Percentiles rank a stretch among this genome's conserved stretches.
These are phyloP conservation scores for Stephanodiscus triporus DNA, from an alignment of 108 stramenopile species.

Conservation along the genomic window DNA sequence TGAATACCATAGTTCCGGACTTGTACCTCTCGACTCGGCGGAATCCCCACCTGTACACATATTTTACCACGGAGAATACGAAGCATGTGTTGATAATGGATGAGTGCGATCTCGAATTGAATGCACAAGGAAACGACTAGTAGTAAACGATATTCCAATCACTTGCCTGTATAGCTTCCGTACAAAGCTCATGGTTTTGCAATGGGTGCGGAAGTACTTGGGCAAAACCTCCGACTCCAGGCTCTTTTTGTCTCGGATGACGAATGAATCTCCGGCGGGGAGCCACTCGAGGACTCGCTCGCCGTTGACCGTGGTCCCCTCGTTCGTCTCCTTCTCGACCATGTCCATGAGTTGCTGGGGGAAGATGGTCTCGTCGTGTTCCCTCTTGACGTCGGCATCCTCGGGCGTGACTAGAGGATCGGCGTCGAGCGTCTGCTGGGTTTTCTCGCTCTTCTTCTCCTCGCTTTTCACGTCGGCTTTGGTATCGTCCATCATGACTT, in stretches of 20 bases:
- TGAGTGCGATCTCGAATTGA: too few relatives aligned
- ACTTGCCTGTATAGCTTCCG: slow-evolving; percentile 29
- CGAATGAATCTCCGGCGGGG: slow-evolving; percentile 14
- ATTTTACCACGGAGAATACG: background rate
- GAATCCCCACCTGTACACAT: slow-evolving; percentile 31
- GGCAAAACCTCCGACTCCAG: slow-evolving; percentile 25
- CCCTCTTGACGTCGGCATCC: background rate
- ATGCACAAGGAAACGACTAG: too few relatives aligned
- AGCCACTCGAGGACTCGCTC: slow-evolving; percentile 27
- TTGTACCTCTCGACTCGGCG: slow-evolving; percentile 23
- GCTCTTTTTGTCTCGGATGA: slow-evolving; percentile 23
- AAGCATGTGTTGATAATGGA: background rate
- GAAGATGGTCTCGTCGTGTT: slow-evolving; percentile 16
- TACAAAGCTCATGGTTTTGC: slow-evolving; percentile 33
- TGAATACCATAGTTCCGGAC: slow-evolving; percentile 13
- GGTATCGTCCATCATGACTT: too few relatives aligned
- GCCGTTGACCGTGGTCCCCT: slow-evolving; percentile 14
- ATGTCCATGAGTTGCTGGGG: slow-evolving; percentile 36
- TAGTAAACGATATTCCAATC: background rate
- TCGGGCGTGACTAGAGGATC: background rate
- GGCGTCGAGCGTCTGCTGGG: background rate
- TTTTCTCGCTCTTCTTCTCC: too few relatives aligned
- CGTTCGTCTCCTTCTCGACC: slow-evolving; percentile 22
- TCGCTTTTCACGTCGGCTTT: too few relatives aligned
- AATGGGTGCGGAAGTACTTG: slow-evolving; percentile 24